Conservation (phyloP, 257 asterid species). For the Gentiana macrophylla region DNA sequence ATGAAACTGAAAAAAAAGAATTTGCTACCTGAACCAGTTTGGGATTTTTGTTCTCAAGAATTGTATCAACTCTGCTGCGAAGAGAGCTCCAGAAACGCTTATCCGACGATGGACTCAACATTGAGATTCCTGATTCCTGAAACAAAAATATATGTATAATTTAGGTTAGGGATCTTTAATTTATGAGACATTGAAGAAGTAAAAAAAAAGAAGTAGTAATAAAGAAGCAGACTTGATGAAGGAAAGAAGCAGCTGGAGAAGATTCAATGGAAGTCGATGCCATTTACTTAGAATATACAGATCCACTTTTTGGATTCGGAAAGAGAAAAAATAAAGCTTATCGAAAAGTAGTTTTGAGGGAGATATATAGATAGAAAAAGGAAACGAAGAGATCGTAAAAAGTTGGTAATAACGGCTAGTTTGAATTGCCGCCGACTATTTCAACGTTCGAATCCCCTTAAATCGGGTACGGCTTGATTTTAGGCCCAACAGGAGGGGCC, state of each 20-base stretch:
- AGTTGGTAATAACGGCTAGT: constrained; percentile 59
- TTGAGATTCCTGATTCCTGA: constrained; percentile 34
- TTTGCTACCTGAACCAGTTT: constrained; percentile 21
- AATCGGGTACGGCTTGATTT: constrained; percentile 9
- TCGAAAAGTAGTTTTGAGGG: background rate
- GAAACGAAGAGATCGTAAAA: constrained; percentile 10
- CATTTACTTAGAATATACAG: background rate
- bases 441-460: constrained; percentile 37
- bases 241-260: too few relatives aligned
- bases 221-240: too few relatives aligned
- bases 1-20: background rate
- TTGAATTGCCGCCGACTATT: background rate
- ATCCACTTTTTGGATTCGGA: too few relatives aligned
- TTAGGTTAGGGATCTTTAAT: too few relatives aligned
- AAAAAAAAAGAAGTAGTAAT: too few relatives aligned
- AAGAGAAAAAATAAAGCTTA: too few relatives aligned
- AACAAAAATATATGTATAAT: background rate
- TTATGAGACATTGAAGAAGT: too few relatives aligned
- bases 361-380: constrained; percentile 1
- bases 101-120: constrained; percentile 68
- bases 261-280: too few relatives aligned
- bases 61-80: constrained; percentile 51
- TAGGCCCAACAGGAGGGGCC: background rate
- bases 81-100: constrained; percentile 80
- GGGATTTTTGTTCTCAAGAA: constrained; percentile 47